Evolutionary conservation across 441 rosid species (phyloP), one percentile per base, ranked within the genome.

Genomic region (Rhodomyrtus psidioides): DNA sequence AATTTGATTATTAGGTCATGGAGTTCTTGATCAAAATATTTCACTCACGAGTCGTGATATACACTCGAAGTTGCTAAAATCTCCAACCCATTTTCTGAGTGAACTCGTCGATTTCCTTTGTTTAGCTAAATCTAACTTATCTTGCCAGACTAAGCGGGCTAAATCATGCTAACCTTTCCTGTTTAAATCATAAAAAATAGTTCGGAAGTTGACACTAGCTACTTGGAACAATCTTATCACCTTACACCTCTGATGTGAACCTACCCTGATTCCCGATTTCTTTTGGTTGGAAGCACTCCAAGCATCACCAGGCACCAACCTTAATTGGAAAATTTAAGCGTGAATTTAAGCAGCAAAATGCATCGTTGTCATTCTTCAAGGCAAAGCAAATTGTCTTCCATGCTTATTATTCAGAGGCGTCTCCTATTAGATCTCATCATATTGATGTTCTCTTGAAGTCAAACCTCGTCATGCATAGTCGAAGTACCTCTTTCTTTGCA

Each of bases 401-500:
- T 39, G 79, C 49, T 70, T n/a, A 39, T 39, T 34, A 70, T 39
- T 39, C 79, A 39, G 79, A 70, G 79, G 79, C 49, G 34, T 70
- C 49, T 39, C 79, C 79, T 34, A 70, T 34, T 39, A 21, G 49
- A 70, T 70, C 79, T 39, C 79, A 39, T 70, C 79, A 39, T 39
- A 70, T 70, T 21, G 79, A 39, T 70, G 79, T 12, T 70, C 79
- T 21, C 79, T 39, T 39, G 51, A 70, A 70, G n/a, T n/a, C n/a
- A n/a, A n/a, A n/a, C n/a, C n/a, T n/a, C 26, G 24, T 17, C 28
- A 14, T 28, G 51, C 56, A 82, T 23, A 30, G 24, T 14, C 30
- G 26, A 70, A 70, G 16, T 81, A 92, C 95, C 92, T 93, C 94
- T 86, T 90, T 92, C 92, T 93, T 92, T 83, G 94, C 93, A 83